Evolutionary conservation across 257 asterid genomes (phyloP).

Genomic region (Leonotis leonurus): DNA sequence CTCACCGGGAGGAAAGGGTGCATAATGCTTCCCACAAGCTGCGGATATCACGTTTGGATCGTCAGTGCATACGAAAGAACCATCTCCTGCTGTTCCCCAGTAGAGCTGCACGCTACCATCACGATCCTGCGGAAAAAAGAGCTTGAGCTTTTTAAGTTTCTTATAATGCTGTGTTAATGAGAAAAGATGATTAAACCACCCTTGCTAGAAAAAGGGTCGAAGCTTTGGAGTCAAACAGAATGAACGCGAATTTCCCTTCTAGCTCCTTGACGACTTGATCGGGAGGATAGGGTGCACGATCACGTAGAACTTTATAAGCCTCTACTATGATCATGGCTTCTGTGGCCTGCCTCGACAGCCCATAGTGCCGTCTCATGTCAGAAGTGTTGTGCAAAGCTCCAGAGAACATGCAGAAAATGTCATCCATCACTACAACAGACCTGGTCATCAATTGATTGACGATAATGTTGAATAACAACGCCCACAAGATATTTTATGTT

Average conservation of each 20-base stretch:
- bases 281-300: constrained; percentile 61
- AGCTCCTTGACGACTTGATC: constrained; percentile 61
- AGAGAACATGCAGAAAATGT: constrained; percentile 57
- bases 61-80: constrained; percentile 60
- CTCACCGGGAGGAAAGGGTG: constrained; percentile 71
- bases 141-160: background rate
- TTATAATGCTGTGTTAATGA: background rate
- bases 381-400: constrained; percentile 44
- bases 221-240: constrained; percentile 50
- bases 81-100: constrained; percentile 67
- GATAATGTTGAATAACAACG: background rate
- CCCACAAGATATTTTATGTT: background rate
- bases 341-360: constrained; percentile 51
- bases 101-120: constrained; percentile 50
- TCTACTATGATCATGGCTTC: constrained; percentile 51
- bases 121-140: constrained; percentile 36
- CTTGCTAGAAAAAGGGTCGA: constrained; percentile 51
- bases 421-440: constrained; percentile 59
- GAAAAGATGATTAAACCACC: constrained; percentile 21
- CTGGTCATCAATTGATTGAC: constrained; percentile 21
- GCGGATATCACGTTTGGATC: constrained; percentile 45
- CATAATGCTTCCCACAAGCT: constrained; percentile 45
- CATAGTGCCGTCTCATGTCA: constrained; percentile 45
- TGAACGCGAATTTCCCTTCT: constrained; percentile 55
- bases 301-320: constrained; percentile 59